Conservation (phyloP, 2,329 filamentous ascomycete species). For the Arthrobotrys musiformis region DNA sequence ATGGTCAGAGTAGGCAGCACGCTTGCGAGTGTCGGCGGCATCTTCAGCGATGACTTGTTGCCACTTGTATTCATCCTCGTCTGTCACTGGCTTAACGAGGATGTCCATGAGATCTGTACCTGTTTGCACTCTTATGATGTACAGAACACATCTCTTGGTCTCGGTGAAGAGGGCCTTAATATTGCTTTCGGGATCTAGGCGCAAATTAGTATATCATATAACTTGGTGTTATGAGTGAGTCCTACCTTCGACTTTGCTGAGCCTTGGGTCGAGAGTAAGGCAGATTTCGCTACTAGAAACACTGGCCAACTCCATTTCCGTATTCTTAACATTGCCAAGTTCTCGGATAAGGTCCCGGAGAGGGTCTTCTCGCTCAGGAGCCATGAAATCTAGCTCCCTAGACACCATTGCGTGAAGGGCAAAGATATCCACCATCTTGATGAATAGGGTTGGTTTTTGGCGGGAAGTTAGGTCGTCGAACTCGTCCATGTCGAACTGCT, state of each 20-base stretch:
- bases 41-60: slow-evolving; percentile 82
- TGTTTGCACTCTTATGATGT: slow-evolving; percentile 96
- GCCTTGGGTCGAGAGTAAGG: slow-evolving; percentile 86
- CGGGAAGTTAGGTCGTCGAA: slow-evolving; percentile 98
- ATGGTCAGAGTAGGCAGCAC: slow-evolving; percentile 84
- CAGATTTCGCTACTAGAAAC: slow-evolving; percentile 89
- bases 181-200: slow-evolving; percentile 84
- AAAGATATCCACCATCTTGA: slow-evolving; percentile 98
- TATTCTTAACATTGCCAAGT: slow-evolving; percentile 93
- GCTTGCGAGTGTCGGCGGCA: slow-evolving; percentile 73
- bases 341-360: slow-evolving; percentile 92
- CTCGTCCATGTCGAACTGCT: slow-evolving; percentile 96
- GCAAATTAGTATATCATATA: slow-evolving; percentile 57
- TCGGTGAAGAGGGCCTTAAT: slow-evolving; percentile 96
- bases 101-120: slow-evolving; percentile 94
- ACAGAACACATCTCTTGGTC: slow-evolving; percentile 94
- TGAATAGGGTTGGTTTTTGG: slow-evolving; percentile 97
- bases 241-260: slow-evolving; percentile 81
- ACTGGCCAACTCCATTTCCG: slow-evolving; percentile 90
- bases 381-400: slow-evolving; percentile 79
- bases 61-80: slow-evolving; percentile 93
- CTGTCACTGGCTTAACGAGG: slow-evolving; percentile 84
- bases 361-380: slow-evolving; percentile 82
- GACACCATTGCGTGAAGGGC: slow-evolving; percentile 91
- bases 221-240: background rate